phyloP scores from a whole-genome alignment of 805 yeast genomes.

The Candida suzukii region DNA sequence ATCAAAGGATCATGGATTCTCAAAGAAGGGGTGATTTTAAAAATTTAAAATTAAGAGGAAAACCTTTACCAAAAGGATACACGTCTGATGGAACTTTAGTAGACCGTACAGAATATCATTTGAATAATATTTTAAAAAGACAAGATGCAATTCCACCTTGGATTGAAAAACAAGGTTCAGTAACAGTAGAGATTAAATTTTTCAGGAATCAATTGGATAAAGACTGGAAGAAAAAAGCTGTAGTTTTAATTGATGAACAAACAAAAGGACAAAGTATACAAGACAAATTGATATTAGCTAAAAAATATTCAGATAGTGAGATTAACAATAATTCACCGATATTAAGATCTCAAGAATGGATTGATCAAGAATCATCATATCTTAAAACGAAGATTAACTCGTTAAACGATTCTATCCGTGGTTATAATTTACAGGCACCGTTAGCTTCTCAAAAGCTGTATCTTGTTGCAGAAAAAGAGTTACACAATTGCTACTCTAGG shows the following conservation, averaged over 20 bases:
- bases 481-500: constrained; percentile 29
- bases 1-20: constrained; percentile 70
- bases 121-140: constrained; percentile 66
- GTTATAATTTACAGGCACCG: constrained; percentile 62
- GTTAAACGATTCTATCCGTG: constrained; percentile 44
- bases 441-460: constrained; percentile 52
- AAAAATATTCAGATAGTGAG: constrained; percentile 15
- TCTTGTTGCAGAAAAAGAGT: constrained; percentile 35
- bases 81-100: constrained; percentile 44
- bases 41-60: constrained; percentile 54
- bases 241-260: constrained; percentile 21
- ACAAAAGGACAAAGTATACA: constrained; percentile 13
- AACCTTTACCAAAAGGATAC: constrained; percentile 36
- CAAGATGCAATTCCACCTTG: constrained; percentile 87
- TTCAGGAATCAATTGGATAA: constrained; percentile 40
- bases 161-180: constrained; percentile 71
- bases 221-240: constrained; percentile 31
- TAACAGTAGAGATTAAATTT: constrained; percentile 36
- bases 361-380: constrained; percentile 21
- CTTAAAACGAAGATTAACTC: constrained; percentile 28
- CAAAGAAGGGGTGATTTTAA: constrained; percentile 62
- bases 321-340: constrained; percentile 6
- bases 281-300: constrained; percentile 9
- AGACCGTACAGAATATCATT: constrained; percentile 67
- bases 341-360: constrained; percentile 30